A percentile compares a stretch with the other conserved stretches of the same genome.
These are phyloP conservation scores for Phylloporus sp. DNA, from an alignment of 768 basidiomycete species.

Conservation along the genomic window DNA sequence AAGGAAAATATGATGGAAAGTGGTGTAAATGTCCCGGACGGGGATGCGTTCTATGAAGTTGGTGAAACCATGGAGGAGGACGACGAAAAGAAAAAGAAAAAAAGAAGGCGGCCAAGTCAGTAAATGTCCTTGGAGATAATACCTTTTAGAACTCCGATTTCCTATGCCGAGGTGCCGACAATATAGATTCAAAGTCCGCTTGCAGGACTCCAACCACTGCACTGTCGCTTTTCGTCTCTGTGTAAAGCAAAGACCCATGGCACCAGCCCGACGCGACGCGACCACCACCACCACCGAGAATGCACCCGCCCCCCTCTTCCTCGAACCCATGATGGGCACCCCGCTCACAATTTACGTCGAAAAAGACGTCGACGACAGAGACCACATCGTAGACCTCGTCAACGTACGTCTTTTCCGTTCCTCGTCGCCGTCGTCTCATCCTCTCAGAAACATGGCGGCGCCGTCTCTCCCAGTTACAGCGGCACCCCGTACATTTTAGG, in stretches of 20 bases:
- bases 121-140: constrained; percentile 26
- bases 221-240: constrained; percentile 19
- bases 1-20: too few species aligned
- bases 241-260: constrained; percentile 63
- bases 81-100: too few species aligned
- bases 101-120: neutral
- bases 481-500: constrained; percentile 77
- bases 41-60: too few species aligned
- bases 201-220: constrained; percentile 29
- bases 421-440: neutral
- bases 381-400: constrained; percentile 57
- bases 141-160: constrained; percentile 27
- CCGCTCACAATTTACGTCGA: constrained; percentile 74
- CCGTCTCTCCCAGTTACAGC: constrained; percentile 69
- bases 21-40: constrained; percentile 59
- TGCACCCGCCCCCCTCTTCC: constrained; percentile 47
- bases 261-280: constrained; percentile 65
- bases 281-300: constrained; percentile 35
- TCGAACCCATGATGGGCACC: constrained; percentile 78
- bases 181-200: constrained; percentile 17
- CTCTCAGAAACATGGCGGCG: constrained; percentile 70
- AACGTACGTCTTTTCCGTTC: constrained; percentile 43
- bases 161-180: constrained; percentile 13
- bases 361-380: constrained; percentile 71
- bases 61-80: too few species aligned